phyloP scores from a whole-genome alignment of 805 yeast genomes.

The Zygosaccharomyces pseudorouxii region DNA sequence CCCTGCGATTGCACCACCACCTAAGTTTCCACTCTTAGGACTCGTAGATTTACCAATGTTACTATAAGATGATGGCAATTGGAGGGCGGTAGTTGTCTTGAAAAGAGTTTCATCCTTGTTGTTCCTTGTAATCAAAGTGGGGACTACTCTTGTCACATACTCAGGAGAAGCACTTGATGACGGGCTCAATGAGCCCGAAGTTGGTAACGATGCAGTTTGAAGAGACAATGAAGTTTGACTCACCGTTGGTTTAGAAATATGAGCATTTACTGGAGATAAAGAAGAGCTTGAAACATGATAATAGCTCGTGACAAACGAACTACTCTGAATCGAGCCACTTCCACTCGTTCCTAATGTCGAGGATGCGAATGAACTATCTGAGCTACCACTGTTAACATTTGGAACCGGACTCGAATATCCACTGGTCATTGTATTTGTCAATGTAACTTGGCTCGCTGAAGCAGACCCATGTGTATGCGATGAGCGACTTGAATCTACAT shows the following conservation, averaged over 20 bases:
- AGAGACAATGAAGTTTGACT: slow-evolving; percentile 16
- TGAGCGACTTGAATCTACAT: slow-evolving; percentile 30
- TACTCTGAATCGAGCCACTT: neutral
- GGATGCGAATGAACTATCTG: slow-evolving; percentile 15
- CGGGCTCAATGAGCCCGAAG: slow-evolving; percentile 17
- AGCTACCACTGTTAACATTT: slow-evolving; percentile 8
- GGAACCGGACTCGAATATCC: slow-evolving; percentile 3
- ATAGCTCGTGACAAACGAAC: neutral
- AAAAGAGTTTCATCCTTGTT: slow-evolving; percentile 21
- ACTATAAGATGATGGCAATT: neutral
- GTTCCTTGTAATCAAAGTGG: slow-evolving; percentile 25
- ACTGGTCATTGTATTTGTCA: neutral
- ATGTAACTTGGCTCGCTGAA: neutral
- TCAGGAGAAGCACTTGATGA: slow-evolving; percentile 21
- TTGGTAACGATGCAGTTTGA: slow-evolving; percentile 14
- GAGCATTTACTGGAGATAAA: slow-evolving; percentile 12
- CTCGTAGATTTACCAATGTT: slow-evolving; percentile 5
- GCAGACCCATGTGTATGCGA: slow-evolving; percentile 1
- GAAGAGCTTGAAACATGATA: slow-evolving; percentile 9
- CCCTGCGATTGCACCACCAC: slow-evolving; percentile 56
- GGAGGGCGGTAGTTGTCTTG: slow-evolving; percentile 29
- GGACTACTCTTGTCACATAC: slow-evolving; percentile 24
- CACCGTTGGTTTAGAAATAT: slow-evolving; percentile 17
- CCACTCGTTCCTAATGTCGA: slow-evolving; percentile 3
- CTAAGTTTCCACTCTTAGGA: slow-evolving; percentile 12